phyloP scores from a whole-genome alignment of 192 early-diverging fungal species.

The Powellomyces hirtus region DNA sequence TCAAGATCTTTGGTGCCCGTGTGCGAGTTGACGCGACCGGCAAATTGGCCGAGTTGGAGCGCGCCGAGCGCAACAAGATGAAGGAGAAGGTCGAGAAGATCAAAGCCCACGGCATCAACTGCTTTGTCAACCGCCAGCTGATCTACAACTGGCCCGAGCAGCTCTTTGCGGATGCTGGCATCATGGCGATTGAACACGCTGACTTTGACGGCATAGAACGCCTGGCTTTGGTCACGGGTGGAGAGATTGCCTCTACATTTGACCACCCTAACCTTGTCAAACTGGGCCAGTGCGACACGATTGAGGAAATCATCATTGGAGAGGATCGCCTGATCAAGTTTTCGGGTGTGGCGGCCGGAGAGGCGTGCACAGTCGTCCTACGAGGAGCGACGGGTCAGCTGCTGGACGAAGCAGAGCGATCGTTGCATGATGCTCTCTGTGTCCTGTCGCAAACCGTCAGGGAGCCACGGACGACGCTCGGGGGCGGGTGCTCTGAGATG shows the following conservation, averaged over 20 bases:
- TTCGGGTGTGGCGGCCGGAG: conserved; percentile 88
- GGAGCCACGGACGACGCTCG: conserved; percentile 90
- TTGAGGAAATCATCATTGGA: conserved; percentile 98
- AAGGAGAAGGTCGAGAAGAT: conserved; percentile 98
- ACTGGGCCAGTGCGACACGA: conserved; percentile 90
- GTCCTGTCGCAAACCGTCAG: conserved; percentile 93
- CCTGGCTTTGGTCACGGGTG: conserved; percentile 95
- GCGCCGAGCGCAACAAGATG: conserved; percentile 98
- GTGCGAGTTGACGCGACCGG: conserved; percentile 94
- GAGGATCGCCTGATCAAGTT: conserved; percentile 98
- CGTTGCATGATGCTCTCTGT: conserved; percentile 93
- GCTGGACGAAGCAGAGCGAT: conserved; percentile 96
- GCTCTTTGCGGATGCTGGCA: conserved; percentile 94
- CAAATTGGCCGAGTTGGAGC: conserved; percentile 96
- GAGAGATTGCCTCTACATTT: conserved; percentile 98
- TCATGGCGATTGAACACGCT: conserved; percentile 97
- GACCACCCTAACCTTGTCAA: conserved; percentile 96
- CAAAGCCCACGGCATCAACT: conserved; percentile 95
- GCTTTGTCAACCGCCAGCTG: conserved; percentile 99
- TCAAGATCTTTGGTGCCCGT: conserved; percentile 98
- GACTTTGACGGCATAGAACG: conserved; percentile 99
- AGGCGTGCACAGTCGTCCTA: conserved; percentile 97
- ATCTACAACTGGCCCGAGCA: conserved; percentile 99
- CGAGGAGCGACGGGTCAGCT: conserved; percentile 93
- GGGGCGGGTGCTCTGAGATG: conserved; percentile 96